Evolutionary conservation across 345 rosid species (phyloP).

Genomic region (Pseudoturritis turrita): DNA sequence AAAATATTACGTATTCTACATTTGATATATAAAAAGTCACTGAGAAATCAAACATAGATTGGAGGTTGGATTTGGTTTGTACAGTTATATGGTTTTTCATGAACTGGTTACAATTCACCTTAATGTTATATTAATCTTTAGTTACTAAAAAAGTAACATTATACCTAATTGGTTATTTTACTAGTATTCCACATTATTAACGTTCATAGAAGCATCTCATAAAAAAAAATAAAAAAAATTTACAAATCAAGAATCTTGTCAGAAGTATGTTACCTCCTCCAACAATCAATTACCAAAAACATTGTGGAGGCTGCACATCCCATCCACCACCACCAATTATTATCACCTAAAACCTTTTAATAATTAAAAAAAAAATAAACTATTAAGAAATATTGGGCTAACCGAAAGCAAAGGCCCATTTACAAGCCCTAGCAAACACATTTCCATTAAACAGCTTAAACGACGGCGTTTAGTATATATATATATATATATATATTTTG

Average conservation of each 20-base stretch:
- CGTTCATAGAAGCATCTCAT: slow-evolving; percentile 1
- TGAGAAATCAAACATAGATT: no score
- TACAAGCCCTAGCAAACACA: not conserved
- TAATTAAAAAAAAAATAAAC: not conserved
- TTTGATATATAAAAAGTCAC: no score
- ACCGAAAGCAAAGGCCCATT: not conserved
- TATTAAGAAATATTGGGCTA: not conserved
- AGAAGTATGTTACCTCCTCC: not conserved
- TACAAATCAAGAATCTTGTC: not conserved
- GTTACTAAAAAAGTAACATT: not conserved
- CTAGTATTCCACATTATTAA: not conserved
- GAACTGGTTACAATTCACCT: not conserved
- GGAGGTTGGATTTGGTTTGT: not conserved
- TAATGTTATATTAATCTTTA: not conserved
- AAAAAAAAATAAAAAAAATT: no score
- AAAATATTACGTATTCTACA: no score
- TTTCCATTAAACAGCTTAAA: not conserved
- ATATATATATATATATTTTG: no score
- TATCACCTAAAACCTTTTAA: not conserved
- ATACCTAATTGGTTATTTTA: not conserved
- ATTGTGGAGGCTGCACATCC: not conserved
- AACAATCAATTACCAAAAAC: not conserved
- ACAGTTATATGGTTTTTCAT: not conserved
- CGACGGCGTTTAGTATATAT: no score
- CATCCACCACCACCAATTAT: slow-evolving; percentile 2